Evolutionary conservation across 108 stramenopile genomes (phyloP), one percentile per base, ranked within the genome.

Genomic region (Nitzschia sp.): DNA sequence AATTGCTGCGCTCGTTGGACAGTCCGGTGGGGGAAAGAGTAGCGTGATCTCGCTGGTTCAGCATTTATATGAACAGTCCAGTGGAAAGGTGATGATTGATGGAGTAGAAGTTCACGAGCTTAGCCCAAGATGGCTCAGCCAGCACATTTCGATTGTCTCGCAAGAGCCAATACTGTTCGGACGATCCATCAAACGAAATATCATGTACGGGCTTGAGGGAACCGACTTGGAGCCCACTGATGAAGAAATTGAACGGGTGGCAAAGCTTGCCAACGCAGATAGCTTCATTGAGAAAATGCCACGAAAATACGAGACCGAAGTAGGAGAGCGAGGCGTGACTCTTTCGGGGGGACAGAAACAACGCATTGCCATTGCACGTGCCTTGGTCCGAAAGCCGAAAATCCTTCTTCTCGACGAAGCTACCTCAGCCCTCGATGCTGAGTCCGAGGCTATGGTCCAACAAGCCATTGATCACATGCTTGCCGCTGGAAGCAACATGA

Each of bases 91-190:
- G 6, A 25, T 67, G 58, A 61, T 90, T 17, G 89, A 87, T 66
- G 80, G 82, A 9, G 19, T 52, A 1, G 68, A 75, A n/a, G 73
- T 84, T 19, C 74, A 81, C 63, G 77, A 83, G 25, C 46, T 83
- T 9, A 68, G 69, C 22, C 77, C 78, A 3, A 59, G 63, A 28
- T 81, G 78, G 80, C 53, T 87, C 57, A 73, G 78, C 29, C 59
- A 63, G 30, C 53, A 79, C 41, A 72, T 87, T 11, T 76, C 80
- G 13, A 68, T 94, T 50, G 97, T 98, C 8, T 69, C 77, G 15
- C 98, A 98, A 72, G 95, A 96, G 67, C 93, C 96, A 2, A 83
- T 76, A 3, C 87, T 98, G 27, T 98, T 96, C 74, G 82, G 80
- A 5, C 88, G 95, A 44, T 82, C 77, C 27, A 77, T 96, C 55